Base-by-base conservation (phyloP, 2,329 filamentous ascomycete species). In the Raffaelea albimanens region DNA sequence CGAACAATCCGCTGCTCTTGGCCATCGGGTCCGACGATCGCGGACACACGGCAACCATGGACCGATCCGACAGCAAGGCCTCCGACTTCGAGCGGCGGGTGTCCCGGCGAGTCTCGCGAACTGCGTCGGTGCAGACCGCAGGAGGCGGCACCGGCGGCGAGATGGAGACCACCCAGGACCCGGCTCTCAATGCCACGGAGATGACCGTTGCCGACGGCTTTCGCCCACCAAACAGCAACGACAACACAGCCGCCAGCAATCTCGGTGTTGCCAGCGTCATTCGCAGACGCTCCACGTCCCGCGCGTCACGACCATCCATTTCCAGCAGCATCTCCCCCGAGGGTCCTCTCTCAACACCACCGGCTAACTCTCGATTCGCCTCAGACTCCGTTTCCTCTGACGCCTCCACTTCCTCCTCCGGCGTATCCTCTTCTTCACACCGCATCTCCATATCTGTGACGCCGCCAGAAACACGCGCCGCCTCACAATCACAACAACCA, bases 1-100 rank as follows among this genome's bases (percentile, higher is more conserved):
- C 7, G 23, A 20, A 33, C 8, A 16, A 42, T 18, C 7, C 11
- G 13, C 25, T 13, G 25, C 25, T n/a, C n/a, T n/a, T n/a, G n/a
- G n/a, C n/a, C n/a, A 29, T 13, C 25, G 25, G 25, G n/a, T 18
- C 21, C 21, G 23, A 11, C 7, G 9, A 40, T 5, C 4, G n/a
- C 21, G 5, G 10, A 23, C 40, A 21, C 23, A 23, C 7, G 11
- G 11, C 13, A 41, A 40, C 23, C 18, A 58, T 58, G 56, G 53
- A 56, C 21, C 31, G 40, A 18, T 22, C 43, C 23, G 46, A 52
- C 39, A 41, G 45, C 14, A 57, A 57, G 43, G 39, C 50, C 14
- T 20, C 49, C 29, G 55, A 53, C 7, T 47, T 56, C 21, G 56
- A 56, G 42, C 50, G 53, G 33, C 52, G 52, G 33, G 46, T 49